Conservation (phyloP, 805 yeast species). For the Metschnikowia corniflorae region DNA sequence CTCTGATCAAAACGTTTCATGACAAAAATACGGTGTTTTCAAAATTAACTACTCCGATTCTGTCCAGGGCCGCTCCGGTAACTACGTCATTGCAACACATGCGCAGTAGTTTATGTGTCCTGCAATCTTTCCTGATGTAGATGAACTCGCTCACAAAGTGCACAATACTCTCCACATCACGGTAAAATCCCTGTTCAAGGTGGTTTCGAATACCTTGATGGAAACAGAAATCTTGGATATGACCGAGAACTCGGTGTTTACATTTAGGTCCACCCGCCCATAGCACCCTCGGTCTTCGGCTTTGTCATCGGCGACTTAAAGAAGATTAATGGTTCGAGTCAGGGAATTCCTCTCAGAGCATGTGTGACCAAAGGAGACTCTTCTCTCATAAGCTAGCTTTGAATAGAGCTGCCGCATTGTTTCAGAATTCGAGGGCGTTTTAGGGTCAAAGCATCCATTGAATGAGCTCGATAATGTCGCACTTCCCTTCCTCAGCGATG, state of each 20-base stretch:
- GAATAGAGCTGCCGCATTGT: constrained; percentile 40
- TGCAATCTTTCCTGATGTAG: constrained; percentile 63
- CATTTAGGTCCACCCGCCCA: constrained; percentile 55
- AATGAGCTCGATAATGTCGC: constrained; percentile 64
- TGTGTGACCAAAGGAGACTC: constrained; percentile 55
- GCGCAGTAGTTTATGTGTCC: constrained; percentile 67
- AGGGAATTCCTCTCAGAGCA: constrained; percentile 44
- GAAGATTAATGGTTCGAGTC: constrained; percentile 17
- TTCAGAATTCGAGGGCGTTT: constrained; percentile 45
- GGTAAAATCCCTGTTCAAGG: constrained; percentile 45
- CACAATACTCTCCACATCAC: constrained; percentile 47
- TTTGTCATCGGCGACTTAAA: constrained; percentile 70
- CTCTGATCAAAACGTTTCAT: constrained; percentile 46
- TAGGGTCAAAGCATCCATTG: constrained; percentile 51
- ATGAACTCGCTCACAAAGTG: constrained; percentile 57
- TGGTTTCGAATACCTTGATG: constrained; percentile 48
- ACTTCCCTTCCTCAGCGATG: constrained; percentile 68
- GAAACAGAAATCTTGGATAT: constrained; percentile 16
- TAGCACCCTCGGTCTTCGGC: constrained; percentile 62
- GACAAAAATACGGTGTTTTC: constrained; percentile 61
- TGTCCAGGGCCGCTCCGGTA: constrained; percentile 45
- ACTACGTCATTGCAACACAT: constrained; percentile 63
- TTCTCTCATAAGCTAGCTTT: constrained; percentile 48
- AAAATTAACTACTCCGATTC: constrained; percentile 60
- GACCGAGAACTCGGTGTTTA: constrained; percentile 29